phyloP scores from a whole-genome alignment of 805 yeast genomes.

The Kluyveromyces dobzhanskii region DNA sequence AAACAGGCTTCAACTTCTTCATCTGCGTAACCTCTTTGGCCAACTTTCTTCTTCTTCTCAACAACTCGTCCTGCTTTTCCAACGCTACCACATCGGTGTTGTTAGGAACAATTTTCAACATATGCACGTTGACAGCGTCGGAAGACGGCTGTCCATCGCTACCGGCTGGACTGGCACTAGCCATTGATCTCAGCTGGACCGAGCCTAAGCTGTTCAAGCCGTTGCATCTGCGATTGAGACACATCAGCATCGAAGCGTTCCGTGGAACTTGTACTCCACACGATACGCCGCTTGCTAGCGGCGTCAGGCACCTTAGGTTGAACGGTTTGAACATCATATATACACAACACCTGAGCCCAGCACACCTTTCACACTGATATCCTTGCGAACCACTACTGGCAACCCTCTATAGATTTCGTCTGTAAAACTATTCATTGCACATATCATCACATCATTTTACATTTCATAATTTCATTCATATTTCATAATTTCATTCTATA shows the following conservation, averaged over 20 bases:
- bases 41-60: slow-evolving; percentile 64
- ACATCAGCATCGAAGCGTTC: not conserved
- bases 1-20: slow-evolving; percentile 69
- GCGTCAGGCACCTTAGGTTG: not conserved
- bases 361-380: too few species aligned
- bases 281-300: not conserved
- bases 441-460: too few species aligned
- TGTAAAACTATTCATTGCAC: too few species aligned
- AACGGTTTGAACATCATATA: not conserved
- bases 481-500: too few species aligned
- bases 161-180: not conserved
- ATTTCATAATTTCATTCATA: too few species aligned
- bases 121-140: slow-evolving; percentile 12
- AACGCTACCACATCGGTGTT: slow-evolving; percentile 53
- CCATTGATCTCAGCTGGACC: not conserved
- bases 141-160: not conserved
- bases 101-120: slow-evolving; percentile 35
- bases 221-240: too few species aligned
- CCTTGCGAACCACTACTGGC: too few species aligned
- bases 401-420: too few species aligned
- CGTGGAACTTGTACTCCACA: not conserved
- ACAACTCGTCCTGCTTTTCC: slow-evolving; percentile 69
- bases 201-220: too few species aligned
- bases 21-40: slow-evolving; percentile 62
- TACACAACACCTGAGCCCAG: too few species aligned